Evolutionary conservation across 2,329 filamentous ascomycete species (phyloP).

Genomic region (Penicillium brasilianum): DNA sequence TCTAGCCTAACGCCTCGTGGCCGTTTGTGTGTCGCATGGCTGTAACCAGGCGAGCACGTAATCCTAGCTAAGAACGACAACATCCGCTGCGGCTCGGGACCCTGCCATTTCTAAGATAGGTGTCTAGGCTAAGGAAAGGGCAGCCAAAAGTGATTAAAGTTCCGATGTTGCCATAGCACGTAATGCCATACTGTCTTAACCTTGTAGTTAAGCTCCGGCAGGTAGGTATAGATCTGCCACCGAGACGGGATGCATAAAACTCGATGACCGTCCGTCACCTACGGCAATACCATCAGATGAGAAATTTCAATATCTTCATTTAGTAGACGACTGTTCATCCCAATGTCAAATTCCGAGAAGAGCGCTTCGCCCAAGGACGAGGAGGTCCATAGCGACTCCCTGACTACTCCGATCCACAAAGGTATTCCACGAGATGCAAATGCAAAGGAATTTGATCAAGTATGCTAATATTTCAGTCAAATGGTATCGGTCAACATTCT

Average conservation of each 20-base stretch:
- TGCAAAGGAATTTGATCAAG: background rate
- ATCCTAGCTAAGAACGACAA: constrained; percentile 33
- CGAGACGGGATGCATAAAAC: constrained; percentile 3
- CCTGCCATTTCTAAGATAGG: background rate
- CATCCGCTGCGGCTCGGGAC: constrained; percentile 23
- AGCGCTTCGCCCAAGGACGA: constrained; percentile 23
- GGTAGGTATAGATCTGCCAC: constrained; percentile 3
- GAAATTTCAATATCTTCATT: background rate
- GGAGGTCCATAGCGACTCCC: constrained; percentile 23
- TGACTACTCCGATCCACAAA: background rate
- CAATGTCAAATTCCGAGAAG: constrained; percentile 28
- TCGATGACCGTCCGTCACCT: background rate
- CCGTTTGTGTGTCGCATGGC: constrained; percentile 1
- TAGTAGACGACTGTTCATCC: background rate
- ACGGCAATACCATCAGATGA: background rate
- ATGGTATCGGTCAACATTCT: constrained; percentile 75
- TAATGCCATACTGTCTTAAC: constrained; percentile 12
- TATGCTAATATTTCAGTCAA: constrained; percentile 51
- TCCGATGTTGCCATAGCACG: constrained; percentile 24
- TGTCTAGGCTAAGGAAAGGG: background rate
- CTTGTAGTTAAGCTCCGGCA: constrained; percentile 4
- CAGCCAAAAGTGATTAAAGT: background rate
- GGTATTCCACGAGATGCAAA: constrained; percentile 15
- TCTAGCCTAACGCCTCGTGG: background rate
- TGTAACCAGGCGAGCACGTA: constrained; percentile 40